phyloP scores from a whole-genome alignment of 495 filamentous ascomycete species.

The Penicillium ucsense region DNA sequence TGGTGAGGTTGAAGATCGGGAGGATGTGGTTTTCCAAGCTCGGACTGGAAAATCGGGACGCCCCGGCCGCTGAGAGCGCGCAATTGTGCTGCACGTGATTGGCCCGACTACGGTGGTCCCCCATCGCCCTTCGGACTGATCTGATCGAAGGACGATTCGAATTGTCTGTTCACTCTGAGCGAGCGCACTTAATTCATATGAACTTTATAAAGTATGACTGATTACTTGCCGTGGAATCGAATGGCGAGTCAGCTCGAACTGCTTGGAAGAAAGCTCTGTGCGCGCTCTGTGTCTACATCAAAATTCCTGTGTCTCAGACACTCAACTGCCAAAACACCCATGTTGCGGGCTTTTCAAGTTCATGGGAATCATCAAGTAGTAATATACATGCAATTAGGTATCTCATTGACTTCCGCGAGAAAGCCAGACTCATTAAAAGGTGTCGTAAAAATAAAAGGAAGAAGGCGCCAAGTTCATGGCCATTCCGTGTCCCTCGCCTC shows the following conservation, averaged over 20 bases:
- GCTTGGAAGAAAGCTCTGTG: no score
- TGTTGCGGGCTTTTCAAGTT: slow-evolving; percentile 4
- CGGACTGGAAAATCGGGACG: slow-evolving; percentile 37
- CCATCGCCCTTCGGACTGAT: neutral
- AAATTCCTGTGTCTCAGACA: no score
- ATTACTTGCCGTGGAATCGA: no score
- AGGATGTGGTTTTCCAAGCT: slow-evolving; percentile 34
- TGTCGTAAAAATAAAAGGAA: neutral
- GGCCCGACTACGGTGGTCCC: slow-evolving; percentile 9
- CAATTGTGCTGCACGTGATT: slow-evolving; percentile 42
- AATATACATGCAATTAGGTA: slow-evolving; percentile 11
- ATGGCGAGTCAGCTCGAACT: no score
- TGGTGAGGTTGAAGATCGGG: slow-evolving; percentile 26
- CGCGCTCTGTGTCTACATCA: no score
- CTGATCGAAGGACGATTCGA: neutral
- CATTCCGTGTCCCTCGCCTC: neutral
- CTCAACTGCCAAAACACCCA: neutral
- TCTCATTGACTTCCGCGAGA: neutral
- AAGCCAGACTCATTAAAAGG: neutral
- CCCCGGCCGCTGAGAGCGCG: slow-evolving; percentile 33
- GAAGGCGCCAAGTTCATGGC: neutral
- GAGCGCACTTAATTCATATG: no score
- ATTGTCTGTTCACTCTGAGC: no score
- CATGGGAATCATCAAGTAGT: slow-evolving; percentile 5
- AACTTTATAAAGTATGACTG: no score